phyloP scores from a whole-genome alignment of 352 stramenopile species.

The Pythium aquatile region DNA sequence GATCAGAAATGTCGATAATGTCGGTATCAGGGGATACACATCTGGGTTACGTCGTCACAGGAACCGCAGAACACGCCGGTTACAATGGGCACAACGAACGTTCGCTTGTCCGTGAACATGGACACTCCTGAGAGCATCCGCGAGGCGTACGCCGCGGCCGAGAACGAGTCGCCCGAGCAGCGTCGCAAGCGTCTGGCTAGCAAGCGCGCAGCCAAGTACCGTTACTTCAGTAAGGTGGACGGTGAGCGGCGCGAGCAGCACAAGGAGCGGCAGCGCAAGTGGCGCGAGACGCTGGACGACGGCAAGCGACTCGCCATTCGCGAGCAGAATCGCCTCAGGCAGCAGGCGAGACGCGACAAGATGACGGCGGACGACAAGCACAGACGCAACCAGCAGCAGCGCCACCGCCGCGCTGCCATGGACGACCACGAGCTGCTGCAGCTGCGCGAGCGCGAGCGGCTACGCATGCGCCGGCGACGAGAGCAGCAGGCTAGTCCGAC shows the following conservation, averaged over 20 bases:
- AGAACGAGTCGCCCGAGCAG: conserved; percentile 43
- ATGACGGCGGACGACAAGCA: conserved; percentile 42
- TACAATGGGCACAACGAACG: neutral
- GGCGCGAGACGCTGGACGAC: conserved; percentile 51
- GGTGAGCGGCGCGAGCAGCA: conserved; percentile 13
- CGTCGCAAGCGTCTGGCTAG: conserved; percentile 54
- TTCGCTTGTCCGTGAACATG: conserved; percentile 18
- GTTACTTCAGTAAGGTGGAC: conserved; percentile 36
- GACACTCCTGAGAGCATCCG: conserved; percentile 57
- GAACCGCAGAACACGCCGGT: neutral
- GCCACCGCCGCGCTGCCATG: conserved; percentile 40
- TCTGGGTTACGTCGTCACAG: neutral
- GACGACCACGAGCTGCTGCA: conserved; percentile 38
- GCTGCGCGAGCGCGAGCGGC: conserved; percentile 45
- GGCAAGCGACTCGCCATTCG: conserved; percentile 34
- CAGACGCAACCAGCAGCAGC: conserved; percentile 50
- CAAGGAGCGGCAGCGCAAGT: conserved; percentile 29
- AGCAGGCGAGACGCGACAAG: conserved; percentile 47
- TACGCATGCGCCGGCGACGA: conserved; percentile 38
- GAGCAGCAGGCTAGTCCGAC: conserved; percentile 8
- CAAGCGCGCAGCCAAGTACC: conserved; percentile 69
- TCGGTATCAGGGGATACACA: neutral
- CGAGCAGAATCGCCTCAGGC: conserved; percentile 60
- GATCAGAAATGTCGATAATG: neutral
- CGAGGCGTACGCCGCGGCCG: conserved; percentile 42